These are phyloP conservation scores for Corylus heterophylla DNA, from an alignment of 306 rosid genomes.

Conservation along the genomic window DNA sequence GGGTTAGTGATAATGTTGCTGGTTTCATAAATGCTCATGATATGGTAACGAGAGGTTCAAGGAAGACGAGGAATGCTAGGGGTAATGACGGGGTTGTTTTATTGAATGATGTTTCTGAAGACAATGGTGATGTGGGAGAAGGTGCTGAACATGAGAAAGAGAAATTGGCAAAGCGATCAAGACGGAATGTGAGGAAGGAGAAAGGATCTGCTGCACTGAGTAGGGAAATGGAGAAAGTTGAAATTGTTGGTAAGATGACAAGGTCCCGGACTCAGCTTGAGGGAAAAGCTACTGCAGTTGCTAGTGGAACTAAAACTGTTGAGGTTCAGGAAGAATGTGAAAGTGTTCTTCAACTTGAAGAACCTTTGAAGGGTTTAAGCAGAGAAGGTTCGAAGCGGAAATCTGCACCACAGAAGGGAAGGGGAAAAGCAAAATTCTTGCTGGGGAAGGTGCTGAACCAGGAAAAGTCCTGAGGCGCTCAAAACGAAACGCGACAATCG, in stretches of 20 bases:
- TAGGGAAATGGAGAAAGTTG: not conserved
- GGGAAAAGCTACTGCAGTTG: conserved; percentile 7
- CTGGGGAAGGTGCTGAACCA: conserved; percentile 2
- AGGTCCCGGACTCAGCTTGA: conserved; percentile 9
- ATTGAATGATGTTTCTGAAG: not conserved
- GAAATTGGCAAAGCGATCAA: not conserved
- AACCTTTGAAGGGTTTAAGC: conserved; percentile 4
- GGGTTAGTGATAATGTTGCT: not conserved
- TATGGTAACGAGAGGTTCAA: not conserved
- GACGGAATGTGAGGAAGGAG: not conserved
- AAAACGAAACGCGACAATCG: not conserved
- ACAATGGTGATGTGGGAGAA: not conserved
- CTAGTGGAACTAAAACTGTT: not conserved
- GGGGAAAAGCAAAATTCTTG: not conserved
- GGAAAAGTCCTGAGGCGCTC: not conserved
- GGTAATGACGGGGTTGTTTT: conserved; percentile 10
- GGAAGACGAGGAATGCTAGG: conserved; percentile 3
- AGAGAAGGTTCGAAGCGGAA: not conserved
- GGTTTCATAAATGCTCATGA: not conserved
- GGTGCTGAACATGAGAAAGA: not conserved
- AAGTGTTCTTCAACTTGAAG: conserved; percentile 20
- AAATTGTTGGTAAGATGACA: conserved; percentile 16
- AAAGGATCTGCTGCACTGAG: conserved; percentile 2
- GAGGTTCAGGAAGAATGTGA: not conserved
- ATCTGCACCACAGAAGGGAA: conserved; percentile 3